A percentile compares a stretch with the other conserved stretches of the same genome.
These are phyloP conservation scores for Cenococcum geophilum DNA, from an alignment of 495 filamentous ascomycete genomes.

Conservation along the genomic window DNA sequence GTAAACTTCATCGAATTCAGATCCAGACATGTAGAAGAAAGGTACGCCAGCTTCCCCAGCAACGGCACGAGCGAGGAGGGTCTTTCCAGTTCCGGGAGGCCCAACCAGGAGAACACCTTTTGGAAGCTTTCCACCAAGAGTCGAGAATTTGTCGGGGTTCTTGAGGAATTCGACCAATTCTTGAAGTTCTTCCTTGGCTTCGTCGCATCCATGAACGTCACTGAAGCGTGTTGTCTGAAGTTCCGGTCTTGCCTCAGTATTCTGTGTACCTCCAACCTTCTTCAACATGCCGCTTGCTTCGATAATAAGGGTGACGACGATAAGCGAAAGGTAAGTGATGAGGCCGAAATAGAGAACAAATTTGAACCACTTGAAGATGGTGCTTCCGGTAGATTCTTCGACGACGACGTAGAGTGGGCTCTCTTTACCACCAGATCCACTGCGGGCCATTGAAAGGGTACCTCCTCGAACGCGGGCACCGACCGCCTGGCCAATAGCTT, in stretches of 20 bases:
- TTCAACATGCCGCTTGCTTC: slow-evolving; percentile 72
- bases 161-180: slow-evolving; percentile 94
- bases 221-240: slow-evolving; percentile 85
- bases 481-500: slow-evolving; percentile 82
- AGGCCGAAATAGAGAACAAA: slow-evolving; percentile 74
- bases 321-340: slow-evolving; percentile 63
- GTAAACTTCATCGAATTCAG: slow-evolving; percentile 97
- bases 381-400: slow-evolving; percentile 75
- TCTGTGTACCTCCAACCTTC: slow-evolving; percentile 62
- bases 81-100: slow-evolving; percentile 96
- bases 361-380: slow-evolving; percentile 84
- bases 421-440: slow-evolving; percentile 63
- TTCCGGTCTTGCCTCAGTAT: slow-evolving; percentile 80
- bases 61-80: slow-evolving; percentile 90
- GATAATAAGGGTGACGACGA: slow-evolving; percentile 69
- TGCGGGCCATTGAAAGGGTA: slow-evolving; percentile 52
- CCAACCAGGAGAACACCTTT: slow-evolving; percentile 95
- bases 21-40: slow-evolving; percentile 99
- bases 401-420: slow-evolving; percentile 89
- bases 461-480: slow-evolving; percentile 66
- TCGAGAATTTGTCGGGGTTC: slow-evolving; percentile 84
- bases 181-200: slow-evolving; percentile 95
- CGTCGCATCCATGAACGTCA: slow-evolving; percentile 95
- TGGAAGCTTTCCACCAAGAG: slow-evolving; percentile 88
- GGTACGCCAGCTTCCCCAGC: slow-evolving; percentile 96